A percentile compares a stretch with the other conserved stretches of the same genome.
Conservation (phyloP, 805 yeast genomes). For the Wickerhamiella parazyma region DNA sequence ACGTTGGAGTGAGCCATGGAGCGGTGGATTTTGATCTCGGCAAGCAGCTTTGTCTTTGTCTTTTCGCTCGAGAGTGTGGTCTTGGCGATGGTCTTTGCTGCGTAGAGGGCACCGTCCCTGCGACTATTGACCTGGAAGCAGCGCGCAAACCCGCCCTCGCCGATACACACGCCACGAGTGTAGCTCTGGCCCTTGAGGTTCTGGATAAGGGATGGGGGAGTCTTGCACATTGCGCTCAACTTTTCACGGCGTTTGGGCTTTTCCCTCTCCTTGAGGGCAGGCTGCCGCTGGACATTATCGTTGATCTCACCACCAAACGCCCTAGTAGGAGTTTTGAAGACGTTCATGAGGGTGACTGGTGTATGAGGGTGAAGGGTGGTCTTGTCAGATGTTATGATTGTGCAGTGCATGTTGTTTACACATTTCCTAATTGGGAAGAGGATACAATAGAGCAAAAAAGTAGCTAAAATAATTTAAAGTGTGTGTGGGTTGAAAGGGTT, state of each 20-base stretch:
- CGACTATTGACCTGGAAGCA: slow-evolving; percentile 89
- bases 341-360: slow-evolving; percentile 3
- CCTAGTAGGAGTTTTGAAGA: slow-evolving; percentile 8
- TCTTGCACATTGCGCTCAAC: slow-evolving; percentile 78
- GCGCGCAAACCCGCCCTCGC: slow-evolving; percentile 98
- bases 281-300: slow-evolving; percentile 7
- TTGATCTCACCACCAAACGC: slow-evolving; percentile 8
- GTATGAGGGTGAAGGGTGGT: background rate
- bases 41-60: slow-evolving; percentile 61
- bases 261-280: slow-evolving; percentile 27
- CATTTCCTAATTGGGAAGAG: slow-evolving; percentile 6
- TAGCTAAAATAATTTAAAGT: too few species aligned
- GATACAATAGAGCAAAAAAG: background rate
- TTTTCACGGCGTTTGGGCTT: slow-evolving; percentile 53
- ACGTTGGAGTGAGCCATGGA: slow-evolving; percentile 77
- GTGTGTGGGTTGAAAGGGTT: too few species aligned
- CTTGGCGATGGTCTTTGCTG: slow-evolving; percentile 97
- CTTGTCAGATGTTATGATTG: slow-evolving; percentile 5
- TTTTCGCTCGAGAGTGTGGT: slow-evolving; percentile 83
- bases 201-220: slow-evolving; percentile 89
- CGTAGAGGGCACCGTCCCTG: slow-evolving; percentile 66
- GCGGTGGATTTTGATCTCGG: slow-evolving; percentile 92
- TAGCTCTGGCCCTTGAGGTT: slow-evolving; percentile 79
- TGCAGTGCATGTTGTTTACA: slow-evolving; percentile 6
- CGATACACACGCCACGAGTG: slow-evolving; percentile 78